Evolutionary conservation across 345 rosid species (phyloP), one percentile per base, ranked within the genome.

Genomic region (Brassica juncea): DNA sequence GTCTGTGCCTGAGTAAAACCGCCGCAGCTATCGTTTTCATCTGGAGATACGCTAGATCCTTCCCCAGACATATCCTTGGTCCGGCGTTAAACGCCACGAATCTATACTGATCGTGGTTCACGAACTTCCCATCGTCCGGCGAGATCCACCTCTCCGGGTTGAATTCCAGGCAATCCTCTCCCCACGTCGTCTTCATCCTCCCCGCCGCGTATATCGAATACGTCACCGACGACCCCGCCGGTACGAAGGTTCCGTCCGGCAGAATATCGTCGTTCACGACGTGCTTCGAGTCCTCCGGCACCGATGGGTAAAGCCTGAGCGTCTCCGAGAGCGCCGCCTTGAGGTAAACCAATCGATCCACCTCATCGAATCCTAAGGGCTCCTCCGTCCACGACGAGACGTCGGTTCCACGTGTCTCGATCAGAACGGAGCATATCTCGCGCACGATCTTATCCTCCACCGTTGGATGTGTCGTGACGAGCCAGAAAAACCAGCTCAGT

Each of bases 61-160:
- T 93, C 73, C 99, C 99, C 0, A 95, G 59, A 52, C 99, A 93
- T 1, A 89, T 84, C 80, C 98, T 91, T 2, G 98, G 97, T 3
- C 98, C 99, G 1, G 98, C 98, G 34, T 95, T 95, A 77, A 95
- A 95, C 2, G 99, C 93, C 15, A 93, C 96, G 69, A 95, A 95
- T 79, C 82, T 86, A 55, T 82, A 95, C 52, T 90, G 87, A 66
- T 93, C 94, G 25, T 82, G 93, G 73, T 52, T 80, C 14, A 87
- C 34, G 74, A 92, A 89, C 3, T 77, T 82, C 71, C 32, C 76
- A 4, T 91, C 96, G 3, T 86, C 92, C 52, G 83, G 47, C 21
- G 99, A 89, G 60, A 95, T 31, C 99, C 99, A 95, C 79, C 99
- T 69, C 86, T 91, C 96, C 1, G 98, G 99, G 5, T 85, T 83